Evolutionary conservation across 164 flowering plant genomes (phyloP), one percentile per base, ranked within the genome.

Genomic region (Paratinospora sagittata): DNA sequence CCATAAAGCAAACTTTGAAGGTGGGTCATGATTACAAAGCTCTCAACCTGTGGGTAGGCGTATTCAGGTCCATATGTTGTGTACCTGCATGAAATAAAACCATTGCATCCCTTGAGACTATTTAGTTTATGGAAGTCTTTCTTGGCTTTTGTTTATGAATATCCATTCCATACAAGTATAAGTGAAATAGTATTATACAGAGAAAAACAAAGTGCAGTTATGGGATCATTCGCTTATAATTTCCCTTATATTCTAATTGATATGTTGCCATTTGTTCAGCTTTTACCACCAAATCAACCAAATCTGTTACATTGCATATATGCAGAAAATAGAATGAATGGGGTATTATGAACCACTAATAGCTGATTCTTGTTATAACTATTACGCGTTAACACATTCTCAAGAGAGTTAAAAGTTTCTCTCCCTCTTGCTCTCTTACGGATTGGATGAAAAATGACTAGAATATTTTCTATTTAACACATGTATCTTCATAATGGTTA

Each of bases 1-100:
- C 61, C 61, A 55, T n/a, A 55, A 55, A 6, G 61, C 21, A 23
- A 9, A 19, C 21, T 9, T 19, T 55, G 23, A 64, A 70, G 27
- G 64, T 19, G 23, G 11, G n/a, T 67, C 36, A 41, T 27, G 57
- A 72, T 65, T 33, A n/a, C 52, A 62, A 55, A 76, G 67, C 39
- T 63, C 67, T 70, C 70, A 67, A 92, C 97, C 97, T 92, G 97
- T 71, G 91, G 84, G 77, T 90, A 90, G 65, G 80, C 74, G 65
- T 90, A 92, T 65, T 92, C 98, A 11, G 92, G 88, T 73, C 91
- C 93, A 83, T 89, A 92, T 52, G 95, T 41, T 13, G 88, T 73
- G 76, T 85, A 89, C 78, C 98, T 95, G 90, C 85, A 86, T 27
- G 58, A 65, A 79, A 71, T 67, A 73, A 75, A 73, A 49, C 61